These are phyloP conservation scores for Fusarium sp. DNA, from an alignment of 2,329 filamentous ascomycete genomes.

Conservation along the genomic window DNA sequence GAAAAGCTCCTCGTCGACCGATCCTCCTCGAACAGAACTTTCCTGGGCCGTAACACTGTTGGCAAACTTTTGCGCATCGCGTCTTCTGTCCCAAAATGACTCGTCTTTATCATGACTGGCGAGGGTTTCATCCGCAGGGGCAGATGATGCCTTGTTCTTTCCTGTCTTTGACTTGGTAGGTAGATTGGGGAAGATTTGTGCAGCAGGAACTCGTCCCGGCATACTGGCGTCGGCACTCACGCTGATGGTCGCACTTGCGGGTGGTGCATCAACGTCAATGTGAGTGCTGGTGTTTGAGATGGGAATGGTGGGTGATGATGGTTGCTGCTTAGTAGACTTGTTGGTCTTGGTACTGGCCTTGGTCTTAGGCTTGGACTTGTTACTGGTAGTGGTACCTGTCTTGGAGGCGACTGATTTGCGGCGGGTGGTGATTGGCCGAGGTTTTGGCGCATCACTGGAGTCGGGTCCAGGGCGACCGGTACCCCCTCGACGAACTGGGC, in stretches of 20 bases:
- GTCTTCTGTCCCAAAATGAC: conserved; percentile 50
- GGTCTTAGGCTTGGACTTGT: conserved; percentile 47
- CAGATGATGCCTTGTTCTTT: conserved; percentile 47
- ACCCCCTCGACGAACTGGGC: conserved; percentile 46
- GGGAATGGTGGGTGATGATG: conserved; percentile 45
- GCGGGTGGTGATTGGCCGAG: conserved; percentile 55
- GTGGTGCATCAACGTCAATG: conserved; percentile 38
- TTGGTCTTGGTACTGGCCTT: conserved; percentile 35
- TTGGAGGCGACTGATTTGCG: conserved; percentile 54
- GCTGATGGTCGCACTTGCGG: conserved; percentile 41
- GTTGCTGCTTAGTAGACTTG: conserved; percentile 51
- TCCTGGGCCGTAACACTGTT: conserved; percentile 50
- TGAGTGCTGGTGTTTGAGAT: conserved; percentile 29
- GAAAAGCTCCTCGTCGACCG: conserved; percentile 43
- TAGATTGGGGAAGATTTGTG: conserved; percentile 50
- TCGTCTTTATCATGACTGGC: conserved; percentile 49
- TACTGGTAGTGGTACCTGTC: conserved; percentile 42
- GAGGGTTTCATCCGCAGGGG: conserved; percentile 47
- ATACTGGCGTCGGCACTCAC: conserved; percentile 51
- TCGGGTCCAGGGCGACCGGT: conserved; percentile 41
- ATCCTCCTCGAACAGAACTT: conserved; percentile 53
- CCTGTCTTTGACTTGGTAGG: conserved; percentile 44
- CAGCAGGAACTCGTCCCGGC: conserved; percentile 54
- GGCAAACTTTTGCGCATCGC: conserved; percentile 55
- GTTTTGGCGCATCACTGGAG: conserved; percentile 53